phyloP scores from a whole-genome alignment of 202 grass and related monocot species.

The Setaria viridis region DNA sequence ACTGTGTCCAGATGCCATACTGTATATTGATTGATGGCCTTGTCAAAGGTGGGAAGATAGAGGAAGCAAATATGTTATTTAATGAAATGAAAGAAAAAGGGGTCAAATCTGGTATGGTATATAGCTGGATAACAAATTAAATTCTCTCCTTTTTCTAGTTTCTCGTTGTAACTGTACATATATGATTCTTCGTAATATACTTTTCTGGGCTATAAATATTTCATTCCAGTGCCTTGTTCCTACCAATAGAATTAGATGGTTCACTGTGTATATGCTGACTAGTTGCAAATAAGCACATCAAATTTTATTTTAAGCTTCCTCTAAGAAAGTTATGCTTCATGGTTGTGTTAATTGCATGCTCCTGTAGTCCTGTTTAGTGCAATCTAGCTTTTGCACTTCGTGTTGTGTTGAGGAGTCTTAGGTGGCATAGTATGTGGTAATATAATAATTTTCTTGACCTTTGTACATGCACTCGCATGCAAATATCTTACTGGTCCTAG shows the following conservation, averaged over 20 bases:
- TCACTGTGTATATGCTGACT: neutral
- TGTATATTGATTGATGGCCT: slow-evolving; percentile 91
- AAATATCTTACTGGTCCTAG: slow-evolving; percentile 16
- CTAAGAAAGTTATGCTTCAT: neutral
- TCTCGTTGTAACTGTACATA: slow-evolving; percentile 12
- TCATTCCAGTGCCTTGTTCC: slow-evolving; percentile 27
- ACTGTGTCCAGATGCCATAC: slow-evolving; percentile 77
- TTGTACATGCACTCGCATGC: slow-evolving; percentile 1
- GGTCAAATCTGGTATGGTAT: slow-evolving; percentile 79
- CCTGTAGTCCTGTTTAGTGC: neutral
- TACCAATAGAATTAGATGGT: neutral
- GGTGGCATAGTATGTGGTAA: slow-evolving; percentile 10
- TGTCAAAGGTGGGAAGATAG: slow-evolving; percentile 82
- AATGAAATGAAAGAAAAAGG: slow-evolving; percentile 79
- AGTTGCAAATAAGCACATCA: neutral
- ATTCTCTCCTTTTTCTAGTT: slow-evolving; percentile 14
- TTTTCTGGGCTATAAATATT: neutral
- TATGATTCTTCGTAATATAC: slow-evolving; percentile 9
- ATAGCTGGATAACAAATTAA: slow-evolving; percentile 18
- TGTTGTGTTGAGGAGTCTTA: slow-evolving; percentile 1
- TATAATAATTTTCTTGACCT: slow-evolving; percentile 28
- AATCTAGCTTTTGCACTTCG: neutral
- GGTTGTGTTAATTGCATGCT: neutral
- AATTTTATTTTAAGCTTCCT: neutral
- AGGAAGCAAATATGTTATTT: slow-evolving; percentile 71